phyloP scores from a whole-genome alignment of 805 yeast genomes.

The Nakazawaea peltata region DNA sequence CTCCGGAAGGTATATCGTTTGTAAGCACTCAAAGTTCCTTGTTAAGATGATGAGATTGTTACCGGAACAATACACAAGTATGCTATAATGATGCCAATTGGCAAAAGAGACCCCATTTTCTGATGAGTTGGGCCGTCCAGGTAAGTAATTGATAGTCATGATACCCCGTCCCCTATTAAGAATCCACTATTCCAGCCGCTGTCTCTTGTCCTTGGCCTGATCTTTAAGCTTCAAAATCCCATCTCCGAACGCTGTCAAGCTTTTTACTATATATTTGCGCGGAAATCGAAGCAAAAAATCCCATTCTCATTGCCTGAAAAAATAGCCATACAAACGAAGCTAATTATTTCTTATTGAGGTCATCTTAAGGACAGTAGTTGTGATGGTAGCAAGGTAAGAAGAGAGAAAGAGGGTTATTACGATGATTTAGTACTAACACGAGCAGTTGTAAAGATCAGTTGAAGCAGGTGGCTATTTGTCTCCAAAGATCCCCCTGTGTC shows the following conservation, averaged over 20 bases:
- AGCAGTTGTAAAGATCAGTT: constrained; percentile 87
- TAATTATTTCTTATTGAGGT: too few species aligned
- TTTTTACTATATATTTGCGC: too few species aligned
- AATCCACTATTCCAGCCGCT: too few species aligned
- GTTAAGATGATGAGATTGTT: constrained; percentile 69
- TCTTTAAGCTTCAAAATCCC: too few species aligned
- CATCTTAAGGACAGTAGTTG: too few species aligned
- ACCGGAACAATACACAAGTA: constrained; percentile 79
- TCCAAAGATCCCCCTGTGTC: constrained; percentile 95
- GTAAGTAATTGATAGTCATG: constrained; percentile 66
- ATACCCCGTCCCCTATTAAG: too few species aligned
- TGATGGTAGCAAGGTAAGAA: constrained; percentile 49
- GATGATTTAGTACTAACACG: constrained; percentile 2
- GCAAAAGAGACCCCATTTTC: constrained; percentile 49
- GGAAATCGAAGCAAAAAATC: too few species aligned
- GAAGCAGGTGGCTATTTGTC: constrained; percentile 90
- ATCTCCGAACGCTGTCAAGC: too few species aligned
- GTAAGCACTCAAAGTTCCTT: constrained; percentile 47
- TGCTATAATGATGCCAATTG: constrained; percentile 56
- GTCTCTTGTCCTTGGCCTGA: too few species aligned
- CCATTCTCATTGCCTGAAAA: too few species aligned
- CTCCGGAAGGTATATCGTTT: constrained; percentile 62
- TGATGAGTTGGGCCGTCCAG: constrained; percentile 72
- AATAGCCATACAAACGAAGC: too few species aligned
- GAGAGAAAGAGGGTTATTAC: background rate